Conservation (phyloP, 495 filamentous ascomycete species). For the Xylaria acuta region DNA sequence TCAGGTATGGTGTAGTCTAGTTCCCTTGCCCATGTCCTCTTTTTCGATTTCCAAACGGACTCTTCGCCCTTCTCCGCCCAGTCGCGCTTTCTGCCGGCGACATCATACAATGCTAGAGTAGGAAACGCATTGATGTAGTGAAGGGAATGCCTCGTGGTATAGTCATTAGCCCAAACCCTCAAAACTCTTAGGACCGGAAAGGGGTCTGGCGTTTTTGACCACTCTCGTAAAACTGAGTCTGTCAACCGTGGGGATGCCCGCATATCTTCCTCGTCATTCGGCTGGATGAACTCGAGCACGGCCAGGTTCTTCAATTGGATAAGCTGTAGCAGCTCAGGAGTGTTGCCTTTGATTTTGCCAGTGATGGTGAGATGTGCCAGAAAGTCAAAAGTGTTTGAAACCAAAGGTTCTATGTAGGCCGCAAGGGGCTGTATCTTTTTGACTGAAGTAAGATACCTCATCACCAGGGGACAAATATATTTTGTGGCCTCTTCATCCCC, state of each 20-base stretch:
- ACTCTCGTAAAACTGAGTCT: constrained; percentile 42
- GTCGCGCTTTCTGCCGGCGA: constrained; percentile 29
- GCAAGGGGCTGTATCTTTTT: constrained; percentile 21
- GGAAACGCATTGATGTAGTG: constrained; percentile 37
- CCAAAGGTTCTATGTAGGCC: constrained; percentile 35
- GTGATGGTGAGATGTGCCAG: constrained; percentile 40
- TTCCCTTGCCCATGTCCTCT: neutral
- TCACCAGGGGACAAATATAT: neutral
- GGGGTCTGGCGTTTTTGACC: constrained; percentile 31
- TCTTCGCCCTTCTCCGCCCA: constrained; percentile 17
- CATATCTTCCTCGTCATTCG: neutral
- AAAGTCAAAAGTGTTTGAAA: constrained; percentile 29
- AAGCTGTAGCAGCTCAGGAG: constrained; percentile 37
- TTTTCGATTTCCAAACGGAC: constrained; percentile 12
- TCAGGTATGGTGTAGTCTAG: neutral
- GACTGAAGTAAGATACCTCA: constrained; percentile 18
- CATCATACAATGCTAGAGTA: constrained; percentile 32
- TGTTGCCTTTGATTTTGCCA: constrained; percentile 19
- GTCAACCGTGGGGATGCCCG: constrained; percentile 25
- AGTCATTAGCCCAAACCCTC: constrained; percentile 30
- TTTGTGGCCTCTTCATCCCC: neutral
- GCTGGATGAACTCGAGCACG: constrained; percentile 42
- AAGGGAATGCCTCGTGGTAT: constrained; percentile 33
- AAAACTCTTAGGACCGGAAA: constrained; percentile 43
- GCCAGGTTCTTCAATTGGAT: constrained; percentile 40